Conservation (phyloP, 208 protist genomes). For the Leishmania braziliensis region DNA sequence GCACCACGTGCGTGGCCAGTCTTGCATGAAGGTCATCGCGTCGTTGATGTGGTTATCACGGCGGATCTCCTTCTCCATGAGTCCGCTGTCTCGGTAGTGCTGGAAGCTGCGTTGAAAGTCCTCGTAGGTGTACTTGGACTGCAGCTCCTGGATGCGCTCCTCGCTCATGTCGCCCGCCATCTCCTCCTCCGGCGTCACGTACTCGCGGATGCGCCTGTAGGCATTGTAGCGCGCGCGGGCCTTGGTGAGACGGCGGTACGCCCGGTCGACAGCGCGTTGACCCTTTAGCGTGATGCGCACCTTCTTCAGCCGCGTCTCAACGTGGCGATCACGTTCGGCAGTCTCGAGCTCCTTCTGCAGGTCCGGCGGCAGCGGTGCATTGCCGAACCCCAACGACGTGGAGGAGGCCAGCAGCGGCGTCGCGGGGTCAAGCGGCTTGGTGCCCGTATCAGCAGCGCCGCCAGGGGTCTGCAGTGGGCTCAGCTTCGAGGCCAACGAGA, state of each 20-base stretch:
- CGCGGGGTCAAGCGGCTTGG: not conserved
- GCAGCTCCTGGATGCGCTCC: constrained; percentile 44
- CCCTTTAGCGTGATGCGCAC: constrained; percentile 55
- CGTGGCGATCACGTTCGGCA: constrained; percentile 27
- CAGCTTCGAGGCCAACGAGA: constrained; percentile 35
- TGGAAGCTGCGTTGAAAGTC: constrained; percentile 60
- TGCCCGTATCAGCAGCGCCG: not conserved
- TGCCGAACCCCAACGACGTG: constrained; percentile 18
- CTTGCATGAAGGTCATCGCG: constrained; percentile 60
- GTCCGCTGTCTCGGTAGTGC: constrained; percentile 60
- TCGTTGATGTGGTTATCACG: constrained; percentile 68
- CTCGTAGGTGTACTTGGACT: constrained; percentile 48
- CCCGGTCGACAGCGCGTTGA: constrained; percentile 59
- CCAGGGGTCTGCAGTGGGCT: constrained; percentile 10
- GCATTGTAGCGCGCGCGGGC: constrained; percentile 52
- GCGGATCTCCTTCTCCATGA: constrained; percentile 64
- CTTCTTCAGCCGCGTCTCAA: constrained; percentile 40
- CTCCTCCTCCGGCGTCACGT: constrained; percentile 56
- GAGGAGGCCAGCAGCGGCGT: constrained; percentile 8
- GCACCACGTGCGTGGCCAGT: constrained; percentile 69
- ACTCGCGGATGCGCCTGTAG: constrained; percentile 40
- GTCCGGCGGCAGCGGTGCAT: constrained; percentile 32
- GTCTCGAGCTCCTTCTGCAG: constrained; percentile 22
- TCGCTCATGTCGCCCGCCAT: constrained; percentile 37
- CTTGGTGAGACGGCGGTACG: constrained; percentile 43